phyloP scores from a whole-genome alignment of 2,329 filamentous ascomycete species.

The Albifimbria verrucaria region DNA sequence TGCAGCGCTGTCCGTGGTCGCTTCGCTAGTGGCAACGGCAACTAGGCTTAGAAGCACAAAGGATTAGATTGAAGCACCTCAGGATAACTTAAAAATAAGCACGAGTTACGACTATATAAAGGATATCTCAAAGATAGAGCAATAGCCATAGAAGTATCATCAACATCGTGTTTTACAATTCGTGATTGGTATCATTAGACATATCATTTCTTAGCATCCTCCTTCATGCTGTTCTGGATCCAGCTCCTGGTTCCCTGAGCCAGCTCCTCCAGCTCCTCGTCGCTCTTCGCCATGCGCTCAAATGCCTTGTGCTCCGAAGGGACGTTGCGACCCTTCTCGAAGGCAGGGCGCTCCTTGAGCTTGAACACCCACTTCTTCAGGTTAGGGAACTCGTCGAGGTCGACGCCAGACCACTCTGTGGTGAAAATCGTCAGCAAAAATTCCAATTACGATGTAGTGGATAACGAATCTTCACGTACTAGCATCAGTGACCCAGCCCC shows the following conservation, averaged over 20 bases:
- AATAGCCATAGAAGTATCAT: no score
- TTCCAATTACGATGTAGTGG: no score
- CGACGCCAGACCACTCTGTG: constrained; percentile 39
- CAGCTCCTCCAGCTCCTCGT: constrained; percentile 54
- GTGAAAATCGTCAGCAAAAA: no score
- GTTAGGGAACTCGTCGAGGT: constrained; percentile 71
- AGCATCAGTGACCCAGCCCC: constrained; percentile 68
- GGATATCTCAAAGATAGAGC: no score
- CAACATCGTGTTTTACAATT: no score
- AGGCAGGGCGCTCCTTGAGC: constrained; percentile 64
- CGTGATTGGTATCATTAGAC: no score
- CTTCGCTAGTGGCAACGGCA: constrained; percentile 26
- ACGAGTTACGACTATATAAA: no score
- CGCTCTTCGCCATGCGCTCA: constrained; percentile 37
- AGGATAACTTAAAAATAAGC: no score
- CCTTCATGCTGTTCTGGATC: constrained; percentile 69
- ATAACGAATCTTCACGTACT: constrained; percentile 28
- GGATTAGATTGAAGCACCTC: neutral
- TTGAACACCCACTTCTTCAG: constrained; percentile 75
- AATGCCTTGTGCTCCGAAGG: constrained; percentile 64
- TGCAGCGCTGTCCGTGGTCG: constrained; percentile 40
- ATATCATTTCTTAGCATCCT: constrained; percentile 51
- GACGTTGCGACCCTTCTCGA: constrained; percentile 74
- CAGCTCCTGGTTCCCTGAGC: constrained; percentile 54
- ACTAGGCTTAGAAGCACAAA: constrained; percentile 25